Base-by-base conservation (phyloP, 176 grass and related monocot species). In the Zoysia pacifica region DNA sequence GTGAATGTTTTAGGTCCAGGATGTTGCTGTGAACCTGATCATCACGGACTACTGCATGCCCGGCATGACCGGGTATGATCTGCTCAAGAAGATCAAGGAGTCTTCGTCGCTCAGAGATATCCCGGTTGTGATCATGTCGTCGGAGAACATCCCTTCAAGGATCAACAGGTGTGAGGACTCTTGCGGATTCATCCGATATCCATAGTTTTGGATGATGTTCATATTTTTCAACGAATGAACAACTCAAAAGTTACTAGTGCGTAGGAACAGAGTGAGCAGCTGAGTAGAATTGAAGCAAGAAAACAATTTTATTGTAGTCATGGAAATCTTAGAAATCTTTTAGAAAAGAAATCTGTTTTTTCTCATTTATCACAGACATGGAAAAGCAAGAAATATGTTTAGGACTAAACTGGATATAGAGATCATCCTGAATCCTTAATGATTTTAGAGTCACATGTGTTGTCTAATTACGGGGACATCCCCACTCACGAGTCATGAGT, bases 41-140 rank as follows among this genome's bases (percentile, higher is more conserved):
- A 97, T 97, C 70, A 97, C 94, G 5, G 94, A 97, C 77, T 97
- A 97, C 50, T 97, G 91, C 85, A 97, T 97, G 94, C 91, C 94
- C 40, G 90, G 90, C 58, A 97, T 97, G 89, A 94, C 94, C 39
- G 94, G 94, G 6, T 97, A 97, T 48, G 94, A 97, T 49, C 87
- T 97, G 40, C 94, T 97, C 62, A 97, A 85, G 83, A 97, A 92
- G 85, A 90, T 97, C 74, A 97, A 97, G 95, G 91, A 90, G 45
- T 94, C 95, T 13, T 86, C 95, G 2, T 91, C 86, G 87, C 75
- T 92, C 11, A 87, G 77, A 78, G 90, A 97, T 75, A 94, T 94
- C 53, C 95, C 95, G 2, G 95, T 98, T 72, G 90, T 94, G 62
- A 98, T 98, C 74, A 98, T 98, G 95, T 98, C 95, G 42, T 94